Conservation (phyloP, 768 basidiomycete genomes). For the Hygrocybe punicea region DNA sequence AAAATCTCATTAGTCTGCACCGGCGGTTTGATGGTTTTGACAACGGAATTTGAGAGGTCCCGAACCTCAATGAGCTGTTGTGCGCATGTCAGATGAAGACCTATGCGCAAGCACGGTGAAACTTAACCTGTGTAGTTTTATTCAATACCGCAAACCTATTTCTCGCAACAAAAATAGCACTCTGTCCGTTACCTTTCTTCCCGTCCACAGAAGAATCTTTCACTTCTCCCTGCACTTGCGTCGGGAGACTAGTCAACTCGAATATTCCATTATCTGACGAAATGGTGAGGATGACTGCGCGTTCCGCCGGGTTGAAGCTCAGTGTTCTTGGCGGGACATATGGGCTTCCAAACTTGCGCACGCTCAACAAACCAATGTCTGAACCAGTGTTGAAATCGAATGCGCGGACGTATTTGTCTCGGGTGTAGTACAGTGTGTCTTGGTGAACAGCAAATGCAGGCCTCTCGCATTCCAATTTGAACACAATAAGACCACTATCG, state of each 20-base stretch:
- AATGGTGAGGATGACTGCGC: constrained; percentile 85
- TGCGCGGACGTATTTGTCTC: constrained; percentile 96
- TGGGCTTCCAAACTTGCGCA: constrained; percentile 93
- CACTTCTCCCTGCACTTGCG: constrained; percentile 68
- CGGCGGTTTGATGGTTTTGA: constrained; percentile 93
- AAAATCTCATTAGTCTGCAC: constrained; percentile 97
- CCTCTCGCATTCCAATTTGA: constrained; percentile 97
- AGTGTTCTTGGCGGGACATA: constrained; percentile 92
- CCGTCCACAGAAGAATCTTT: constrained; percentile 92
- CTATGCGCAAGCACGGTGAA: neutral
- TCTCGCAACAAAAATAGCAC: constrained; percentile 94
- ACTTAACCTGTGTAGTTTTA: constrained; percentile 76
- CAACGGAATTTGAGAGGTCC: constrained; percentile 87
- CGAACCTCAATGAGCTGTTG: constrained; percentile 90
- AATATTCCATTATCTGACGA: constrained; percentile 96
- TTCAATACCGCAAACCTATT: constrained; percentile 94
- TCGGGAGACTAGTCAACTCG: constrained; percentile 81
- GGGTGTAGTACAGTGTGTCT: constrained; percentile 91
- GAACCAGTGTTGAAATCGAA: constrained; percentile 91
- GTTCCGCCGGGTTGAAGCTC: constrained; percentile 96
- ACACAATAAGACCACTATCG: constrained; percentile 96
- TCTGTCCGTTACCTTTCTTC: constrained; percentile 81
- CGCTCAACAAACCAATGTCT: constrained; percentile 87
- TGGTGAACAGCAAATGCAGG: constrained; percentile 92
- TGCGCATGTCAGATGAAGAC: neutral